A percentile compares a stretch with the other conserved stretches of the same genome.
Evolutionary conservation across 2,329 filamentous ascomycete species (phyloP).

Genomic region (Colletotrichum destructivum): DNA sequence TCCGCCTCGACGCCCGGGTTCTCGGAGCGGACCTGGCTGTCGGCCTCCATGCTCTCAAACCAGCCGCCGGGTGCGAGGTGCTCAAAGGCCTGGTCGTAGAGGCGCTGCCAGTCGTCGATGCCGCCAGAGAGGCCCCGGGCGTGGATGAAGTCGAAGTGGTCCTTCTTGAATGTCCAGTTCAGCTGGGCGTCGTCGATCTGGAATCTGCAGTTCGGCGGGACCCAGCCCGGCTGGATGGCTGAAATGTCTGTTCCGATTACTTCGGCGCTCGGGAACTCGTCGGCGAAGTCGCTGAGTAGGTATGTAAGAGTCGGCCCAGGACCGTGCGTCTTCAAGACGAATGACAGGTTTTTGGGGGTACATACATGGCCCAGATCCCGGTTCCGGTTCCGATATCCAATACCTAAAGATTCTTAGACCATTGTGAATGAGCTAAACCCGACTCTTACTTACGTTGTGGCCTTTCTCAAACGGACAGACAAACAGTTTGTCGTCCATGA

Average conservation of each 20-base stretch:
- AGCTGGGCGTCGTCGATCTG: constrained; percentile 53
- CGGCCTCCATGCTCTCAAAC: constrained; percentile 50
- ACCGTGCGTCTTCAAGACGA: too few relatives aligned
- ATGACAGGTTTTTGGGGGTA: too few relatives aligned
- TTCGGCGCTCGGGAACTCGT: constrained; percentile 59
- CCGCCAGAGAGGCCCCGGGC: constrained; percentile 71
- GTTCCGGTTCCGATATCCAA: constrained; percentile 55
- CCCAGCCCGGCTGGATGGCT: constrained; percentile 65
- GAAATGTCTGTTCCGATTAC: constrained; percentile 69
- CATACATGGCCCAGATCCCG: constrained; percentile 62
- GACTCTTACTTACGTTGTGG: too few relatives aligned
- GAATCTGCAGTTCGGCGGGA: constrained; percentile 55
- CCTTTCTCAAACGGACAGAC: too few relatives aligned
- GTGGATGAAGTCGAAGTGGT: constrained; percentile 72
- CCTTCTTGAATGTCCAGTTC: constrained; percentile 59
- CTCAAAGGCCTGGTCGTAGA: constrained; percentile 66
- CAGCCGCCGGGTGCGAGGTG: constrained; percentile 62
- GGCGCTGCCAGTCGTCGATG: constrained; percentile 68
- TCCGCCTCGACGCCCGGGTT: constrained; percentile 40
- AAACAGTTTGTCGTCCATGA: too few relatives aligned
- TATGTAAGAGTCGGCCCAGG: too few relatives aligned
- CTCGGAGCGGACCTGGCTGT: constrained; percentile 40
- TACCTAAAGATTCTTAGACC: too few relatives aligned
- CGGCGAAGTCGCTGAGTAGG: constrained; percentile 61
- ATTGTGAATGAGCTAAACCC: too few relatives aligned